A percentile compares a stretch with the other conserved stretches of the same genome.
Evolutionary conservation across 2,329 filamentous ascomycete genomes (phyloP).

Genomic region (Alternaria angustiovoidea): DNA sequence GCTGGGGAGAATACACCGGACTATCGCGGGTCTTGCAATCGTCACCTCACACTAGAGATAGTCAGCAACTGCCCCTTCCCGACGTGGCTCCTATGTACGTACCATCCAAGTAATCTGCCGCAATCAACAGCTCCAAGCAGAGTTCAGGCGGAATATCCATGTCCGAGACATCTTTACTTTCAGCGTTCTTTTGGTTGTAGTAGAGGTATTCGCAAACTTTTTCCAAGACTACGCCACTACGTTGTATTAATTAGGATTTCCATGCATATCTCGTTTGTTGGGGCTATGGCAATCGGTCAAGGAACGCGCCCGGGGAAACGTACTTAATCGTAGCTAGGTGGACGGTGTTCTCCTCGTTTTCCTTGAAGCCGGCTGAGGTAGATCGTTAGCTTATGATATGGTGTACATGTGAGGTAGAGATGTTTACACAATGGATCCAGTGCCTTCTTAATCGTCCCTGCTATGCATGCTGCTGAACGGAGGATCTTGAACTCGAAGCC

Average conservation of each 20-base stretch:
- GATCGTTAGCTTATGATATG: slow-evolving; percentile 11
- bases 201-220: slow-evolving; percentile 86
- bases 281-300: neutral
- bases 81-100: neutral
- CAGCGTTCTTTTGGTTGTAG: slow-evolving; percentile 78
- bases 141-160: slow-evolving; percentile 83
- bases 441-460: slow-evolving; percentile 77
- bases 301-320: slow-evolving; percentile 11
- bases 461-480: slow-evolving; percentile 73
- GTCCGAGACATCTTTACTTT: slow-evolving; percentile 76
- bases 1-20: too few species aligned
- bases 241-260: slow-evolving; percentile 7
- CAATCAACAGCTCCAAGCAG: slow-evolving; percentile 78
- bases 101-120: slow-evolving; percentile 74
- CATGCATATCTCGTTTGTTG: neutral
- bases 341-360: slow-evolving; percentile 71
- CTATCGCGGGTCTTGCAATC: neutral
- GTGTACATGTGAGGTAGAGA: neutral
- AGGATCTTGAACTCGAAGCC: slow-evolving; percentile 79
- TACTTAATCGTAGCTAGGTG: slow-evolving; percentile 78
- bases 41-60: neutral
- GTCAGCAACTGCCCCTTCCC: neutral
- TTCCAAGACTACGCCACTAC: slow-evolving; percentile 75
- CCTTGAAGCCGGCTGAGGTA: slow-evolving; percentile 66
- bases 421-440: slow-evolving; percentile 71